Conservation (phyloP, 1,139 yeast species). For the Debaryomyces sp. region DNA sequence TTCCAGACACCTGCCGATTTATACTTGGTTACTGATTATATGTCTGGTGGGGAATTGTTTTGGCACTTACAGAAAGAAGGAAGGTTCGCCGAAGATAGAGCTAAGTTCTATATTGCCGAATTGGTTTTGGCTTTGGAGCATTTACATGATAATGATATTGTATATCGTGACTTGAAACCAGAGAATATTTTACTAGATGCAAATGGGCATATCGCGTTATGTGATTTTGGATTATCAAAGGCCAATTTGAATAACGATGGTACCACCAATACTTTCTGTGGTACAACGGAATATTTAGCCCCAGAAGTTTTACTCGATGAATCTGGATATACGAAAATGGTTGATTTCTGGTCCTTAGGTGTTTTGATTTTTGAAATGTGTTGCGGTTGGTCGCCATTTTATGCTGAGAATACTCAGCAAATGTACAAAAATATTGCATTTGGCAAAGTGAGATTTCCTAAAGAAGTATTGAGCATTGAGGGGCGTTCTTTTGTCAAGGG, state of each 20-base stretch:
- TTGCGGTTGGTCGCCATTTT: slow-evolving; percentile 99
- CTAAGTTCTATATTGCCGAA: slow-evolving; percentile 95
- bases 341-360: slow-evolving; percentile 85
- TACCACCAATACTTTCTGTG: slow-evolving; percentile 96
- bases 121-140: slow-evolving; percentile 89
- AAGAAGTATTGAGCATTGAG: slow-evolving; percentile 87
- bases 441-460: slow-evolving; percentile 96
- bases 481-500: slow-evolving; percentile 97
- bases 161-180: slow-evolving; percentile 93
- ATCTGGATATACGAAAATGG: slow-evolving; percentile 83
- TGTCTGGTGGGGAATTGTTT: slow-evolving; percentile 97
- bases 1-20: slow-evolving; percentile 93
- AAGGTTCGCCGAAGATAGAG: slow-evolving; percentile 86
- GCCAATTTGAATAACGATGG: slow-evolving; percentile 87
- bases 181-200: slow-evolving; percentile 93
- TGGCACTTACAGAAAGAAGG: slow-evolving; percentile 98
- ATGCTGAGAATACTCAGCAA: slow-evolving; percentile 95
- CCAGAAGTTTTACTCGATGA: slow-evolving; percentile 84
- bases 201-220: slow-evolving; percentile 93
- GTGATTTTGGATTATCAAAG: slow-evolving; percentile 95
- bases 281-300: slow-evolving; percentile 90
- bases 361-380: slow-evolving; percentile 86
- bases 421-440: slow-evolving; percentile 98
- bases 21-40: slow-evolving; percentile 92
- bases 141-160: slow-evolving; percentile 89